Conservation (phyloP, 371 early-diverging fungal genomes). For the Mucor circinelloides region DNA sequence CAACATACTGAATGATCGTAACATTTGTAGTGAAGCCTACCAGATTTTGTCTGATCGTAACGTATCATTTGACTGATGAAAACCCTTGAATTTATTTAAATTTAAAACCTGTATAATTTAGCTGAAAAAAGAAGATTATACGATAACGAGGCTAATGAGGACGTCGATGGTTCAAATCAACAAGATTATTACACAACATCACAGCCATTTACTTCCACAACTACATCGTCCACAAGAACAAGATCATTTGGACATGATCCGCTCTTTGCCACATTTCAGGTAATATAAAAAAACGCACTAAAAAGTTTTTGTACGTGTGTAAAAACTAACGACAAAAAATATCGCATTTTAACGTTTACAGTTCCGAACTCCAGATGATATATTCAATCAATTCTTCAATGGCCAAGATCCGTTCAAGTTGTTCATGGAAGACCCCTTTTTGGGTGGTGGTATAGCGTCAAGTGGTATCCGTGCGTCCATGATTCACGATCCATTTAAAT, state of each 20-base stretch:
- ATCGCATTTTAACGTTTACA: not conserved
- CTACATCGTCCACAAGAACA: not conserved
- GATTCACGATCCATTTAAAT: not conserved
- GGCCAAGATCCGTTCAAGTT: constrained; percentile 18
- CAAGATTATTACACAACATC: not conserved
- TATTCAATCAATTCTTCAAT: constrained; percentile 20
- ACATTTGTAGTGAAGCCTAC: constrained; percentile 16
- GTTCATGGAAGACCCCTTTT: constrained; percentile 15
- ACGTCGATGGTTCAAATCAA: not conserved
- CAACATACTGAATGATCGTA: not conserved
- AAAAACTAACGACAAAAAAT: not conserved
- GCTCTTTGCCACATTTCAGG: constrained; percentile 18
- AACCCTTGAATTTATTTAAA: not conserved
- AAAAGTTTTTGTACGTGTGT: constrained; percentile 4
- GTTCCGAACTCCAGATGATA: constrained; percentile 25
- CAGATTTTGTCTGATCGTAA: constrained; percentile 27
- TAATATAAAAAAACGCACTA: constrained; percentile 1
- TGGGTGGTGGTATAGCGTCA: not conserved
- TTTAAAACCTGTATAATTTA: constrained; percentile 4
- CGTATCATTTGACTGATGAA: not conserved
- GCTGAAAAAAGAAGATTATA: constrained; percentile 21
- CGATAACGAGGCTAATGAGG: not conserved
- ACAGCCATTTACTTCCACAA: not conserved
- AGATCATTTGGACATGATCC: constrained; percentile 8
- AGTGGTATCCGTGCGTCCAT: not conserved